Base-by-base conservation (phyloP, 495 filamentous ascomycete species). In the Daldinia bambusicola region DNA sequence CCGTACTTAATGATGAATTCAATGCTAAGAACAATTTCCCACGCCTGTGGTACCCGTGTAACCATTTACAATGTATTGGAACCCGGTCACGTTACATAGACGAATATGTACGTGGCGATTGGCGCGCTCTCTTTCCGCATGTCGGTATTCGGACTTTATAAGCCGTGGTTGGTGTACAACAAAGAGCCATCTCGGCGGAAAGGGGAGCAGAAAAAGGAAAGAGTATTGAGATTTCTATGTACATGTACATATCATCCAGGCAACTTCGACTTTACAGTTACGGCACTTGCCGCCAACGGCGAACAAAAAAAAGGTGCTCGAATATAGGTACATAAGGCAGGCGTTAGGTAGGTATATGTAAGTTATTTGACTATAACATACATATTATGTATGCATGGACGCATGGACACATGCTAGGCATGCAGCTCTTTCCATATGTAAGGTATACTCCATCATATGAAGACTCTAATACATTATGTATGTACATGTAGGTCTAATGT, bases 121-220 rank as follows among this genome's bases (percentile, higher is more conserved):
- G n/a, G 60, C 65, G 55, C 60, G 55, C 70, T 61, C 70, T 56
- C 38, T 26, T 48, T 63, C 70, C 55, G 70, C 65, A 60, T 63
- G 63, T 72, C 70, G 70, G 70, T 69, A 72, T 68, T 72, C 70
- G 70, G 70, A 61, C 55, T 62, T 67, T 67, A 72, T 55, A 38
- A 51, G 55, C 59, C 58, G 30, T 61, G 62, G 16, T 60, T 14
- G 51, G 50, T 38, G 55, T 37, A 50, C 18, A 30, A 51, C 9
- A 59, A 38, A 59, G 12, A 58, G 58, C 43, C 43, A 67, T 9
- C 65, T 37, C 55, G 60, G 65, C 20, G 61, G 59, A 55, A 55
- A 58, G 55, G 60, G 48, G 53, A 59, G 16, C 30, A 48, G 65
- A 55, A 59, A 55, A 61, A 37, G 57, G 16, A 61, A 59, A 36